Evolutionary conservation across 1,139 yeast genomes (phyloP).

Genomic region (Maudiozyma humilis): DNA sequence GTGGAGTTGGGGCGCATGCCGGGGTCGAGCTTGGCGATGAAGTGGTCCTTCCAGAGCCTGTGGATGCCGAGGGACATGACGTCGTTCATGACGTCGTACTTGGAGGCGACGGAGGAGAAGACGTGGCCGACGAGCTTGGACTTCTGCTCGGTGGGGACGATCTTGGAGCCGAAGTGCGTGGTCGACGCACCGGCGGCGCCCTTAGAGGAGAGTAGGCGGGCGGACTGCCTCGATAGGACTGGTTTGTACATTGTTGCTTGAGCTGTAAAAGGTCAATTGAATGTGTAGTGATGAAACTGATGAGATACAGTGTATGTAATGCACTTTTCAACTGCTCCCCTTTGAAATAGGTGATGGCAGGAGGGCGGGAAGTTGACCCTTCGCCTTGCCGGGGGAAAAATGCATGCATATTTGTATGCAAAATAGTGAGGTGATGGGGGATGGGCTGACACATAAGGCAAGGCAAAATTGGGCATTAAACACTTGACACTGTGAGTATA

Average conservation of each 20-base stretch:
- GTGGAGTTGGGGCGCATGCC: conserved; percentile 84
- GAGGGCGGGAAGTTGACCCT: no score
- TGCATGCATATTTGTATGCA: no score
- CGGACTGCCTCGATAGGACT: conserved; percentile 3
- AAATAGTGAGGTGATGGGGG: no score
- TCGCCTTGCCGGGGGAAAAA: no score
- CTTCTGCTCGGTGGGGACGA: conserved; percentile 73
- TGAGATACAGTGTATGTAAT: no score
- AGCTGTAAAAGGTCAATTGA: no score
- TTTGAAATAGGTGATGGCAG: no score
- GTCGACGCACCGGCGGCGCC: conserved; percentile 30
- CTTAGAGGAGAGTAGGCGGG: conserved; percentile 3
- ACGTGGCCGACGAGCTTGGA: conserved; percentile 84
- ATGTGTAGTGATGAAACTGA: no score
- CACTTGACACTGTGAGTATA: no score
- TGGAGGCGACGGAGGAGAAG: conserved; percentile 89
- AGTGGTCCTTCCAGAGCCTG: conserved; percentile 88
- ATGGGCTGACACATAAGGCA: no score
- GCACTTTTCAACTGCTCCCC: no score
- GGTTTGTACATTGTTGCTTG: conserved; percentile 5
- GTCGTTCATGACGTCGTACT: conserved; percentile 94
- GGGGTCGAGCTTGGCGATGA: conserved; percentile 80
- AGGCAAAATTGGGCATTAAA: no score
- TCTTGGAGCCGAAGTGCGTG: conserved; percentile 89
- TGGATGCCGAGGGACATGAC: conserved; percentile 96